Conservation (phyloP, 2,329 filamentous ascomycete genomes). For the Aulographum hederae region DNA sequence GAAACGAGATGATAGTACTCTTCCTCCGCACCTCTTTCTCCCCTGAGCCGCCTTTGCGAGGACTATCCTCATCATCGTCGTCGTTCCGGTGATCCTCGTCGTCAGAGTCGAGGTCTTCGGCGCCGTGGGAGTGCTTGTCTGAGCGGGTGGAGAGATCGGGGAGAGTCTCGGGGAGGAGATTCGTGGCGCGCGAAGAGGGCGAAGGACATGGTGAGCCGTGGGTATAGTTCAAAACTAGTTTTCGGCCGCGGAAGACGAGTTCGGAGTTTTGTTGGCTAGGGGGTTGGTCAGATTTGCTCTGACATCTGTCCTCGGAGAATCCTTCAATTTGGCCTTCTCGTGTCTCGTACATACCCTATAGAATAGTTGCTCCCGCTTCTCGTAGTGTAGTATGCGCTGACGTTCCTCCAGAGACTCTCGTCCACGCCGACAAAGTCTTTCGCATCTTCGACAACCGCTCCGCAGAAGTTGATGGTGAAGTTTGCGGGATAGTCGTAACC, state of each 20-base stretch:
- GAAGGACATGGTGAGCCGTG: constrained; percentile 28
- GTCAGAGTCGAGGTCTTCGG: constrained; percentile 16
- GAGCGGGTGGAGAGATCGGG: constrained; percentile 7
- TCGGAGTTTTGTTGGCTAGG: constrained; percentile 36
- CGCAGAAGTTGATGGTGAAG: constrained; percentile 73
- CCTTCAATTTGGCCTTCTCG: too few species aligned
- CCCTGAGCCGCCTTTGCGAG: constrained; percentile 31
- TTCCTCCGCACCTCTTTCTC: constrained; percentile 29
- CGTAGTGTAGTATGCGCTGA: constrained; percentile 65
- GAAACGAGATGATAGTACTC: constrained; percentile 78
- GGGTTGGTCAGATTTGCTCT: too few species aligned
- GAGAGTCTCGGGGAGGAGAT: too few species aligned
- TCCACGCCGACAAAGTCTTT: constrained; percentile 46
- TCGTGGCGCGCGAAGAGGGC: constrained; percentile 5
- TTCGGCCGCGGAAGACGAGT: constrained; percentile 45
- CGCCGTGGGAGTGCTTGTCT: constrained; percentile 15
- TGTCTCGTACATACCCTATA: constrained; percentile 44
- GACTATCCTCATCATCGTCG: constrained; percentile 14
- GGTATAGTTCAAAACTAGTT: constrained; percentile 34
- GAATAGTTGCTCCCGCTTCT: constrained; percentile 48
- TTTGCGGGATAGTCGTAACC: constrained; percentile 66
- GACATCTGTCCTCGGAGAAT: constrained; percentile 8
- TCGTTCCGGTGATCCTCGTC: constrained; percentile 14
- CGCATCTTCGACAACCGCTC: constrained; percentile 49
- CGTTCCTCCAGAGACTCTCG: constrained; percentile 45